Base-by-base conservation (phyloP, 345 rosid genomes). In the Eucalyptus virginea region DNA sequence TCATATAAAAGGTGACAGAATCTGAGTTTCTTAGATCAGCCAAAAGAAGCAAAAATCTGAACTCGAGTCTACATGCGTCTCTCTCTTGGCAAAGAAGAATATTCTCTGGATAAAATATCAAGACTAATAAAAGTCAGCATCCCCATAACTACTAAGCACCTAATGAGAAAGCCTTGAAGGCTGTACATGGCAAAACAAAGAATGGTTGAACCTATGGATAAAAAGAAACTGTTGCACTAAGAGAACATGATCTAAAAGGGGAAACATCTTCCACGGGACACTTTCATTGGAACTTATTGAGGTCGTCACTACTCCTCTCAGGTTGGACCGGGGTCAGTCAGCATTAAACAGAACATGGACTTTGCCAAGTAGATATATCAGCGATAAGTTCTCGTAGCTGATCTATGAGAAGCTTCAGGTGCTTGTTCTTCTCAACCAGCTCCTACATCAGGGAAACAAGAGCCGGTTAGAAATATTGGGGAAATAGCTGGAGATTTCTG, bases 351-450 rank as follows among this genome's bases (percentile, higher is more conserved):
- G 97, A 93, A 92, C 94, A 97, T 85, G 99, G 98, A 93, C 97
- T 95, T 93, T 98, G 98, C 98, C 99, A 98, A 30, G 98, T 97
- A 10, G 99, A 94, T 89, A 96, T 92, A 92, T 97, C 99, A 1
- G 92, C 91, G 8, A 97, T 95, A 86, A 98, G 97, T 67, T 95
- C 94, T 58, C 98, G 95, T 85, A 95, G 89, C 88, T 96, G 96
- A 93, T 96, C 97, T n/a, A 96, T 96, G 86, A 97, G 97, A 89
- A 92, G 94, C 93, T 97, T 97, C 86, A 98, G 89, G 89, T 92
- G 88, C 40, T 87, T 90, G 89, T 98, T 98, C 96, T 97, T 98
- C 91, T 93, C 92, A 37, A 92, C 96, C 92, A 98, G 94, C 91
- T 95, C 99, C 99, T 98, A 89, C 89, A 91, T 42, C 47, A 65